Evolutionary conservation across 768 basidiomycete genomes (phyloP).

Genomic region (Mycena polygramma): DNA sequence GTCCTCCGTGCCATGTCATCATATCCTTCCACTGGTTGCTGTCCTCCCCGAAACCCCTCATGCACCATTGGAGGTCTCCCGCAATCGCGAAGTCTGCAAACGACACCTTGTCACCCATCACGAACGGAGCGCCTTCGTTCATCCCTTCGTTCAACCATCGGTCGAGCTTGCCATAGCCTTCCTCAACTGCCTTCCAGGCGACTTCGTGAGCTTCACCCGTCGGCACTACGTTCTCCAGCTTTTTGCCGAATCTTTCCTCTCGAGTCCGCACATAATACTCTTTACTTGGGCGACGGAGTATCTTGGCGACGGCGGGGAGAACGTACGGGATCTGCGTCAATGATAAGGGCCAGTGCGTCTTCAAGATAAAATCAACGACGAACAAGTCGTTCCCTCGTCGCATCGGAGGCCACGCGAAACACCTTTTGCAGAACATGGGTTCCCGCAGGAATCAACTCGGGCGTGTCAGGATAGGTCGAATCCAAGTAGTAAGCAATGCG

Average conservation of each 20-base stretch:
- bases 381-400: background rate
- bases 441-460: slow-evolving; percentile 48
- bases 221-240: slow-evolving; percentile 52
- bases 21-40: slow-evolving; percentile 50
- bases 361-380: background rate
- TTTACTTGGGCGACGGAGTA: slow-evolving; percentile 45
- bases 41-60: slow-evolving; percentile 41
- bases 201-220: slow-evolving; percentile 42
- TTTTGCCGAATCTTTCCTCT: slow-evolving; percentile 47
- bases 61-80: slow-evolving; percentile 52
- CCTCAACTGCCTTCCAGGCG: slow-evolving; percentile 44
- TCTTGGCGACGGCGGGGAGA: slow-evolving; percentile 24
- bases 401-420: slow-evolving; percentile 32
- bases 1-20: slow-evolving; percentile 52
- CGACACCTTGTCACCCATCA: slow-evolving; percentile 48
- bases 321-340: slow-evolving; percentile 17
- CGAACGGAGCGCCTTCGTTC: slow-evolving; percentile 45
- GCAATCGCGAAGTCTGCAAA: slow-evolving; percentile 54
- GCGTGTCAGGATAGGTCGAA: slow-evolving; percentile 57
- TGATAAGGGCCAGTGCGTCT: background rate
- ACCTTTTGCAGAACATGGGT: slow-evolving; percentile 44
- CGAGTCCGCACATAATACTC: slow-evolving; percentile 51
- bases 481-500: slow-evolving; percentile 65
- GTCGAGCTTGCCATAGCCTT: slow-evolving; percentile 43
- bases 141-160: slow-evolving; percentile 50